Evolutionary conservation across 495 filamentous ascomycete genomes (phyloP), one percentile per base, ranked within the genome.

Genomic region (Pseudotulostoma volvatum): DNA sequence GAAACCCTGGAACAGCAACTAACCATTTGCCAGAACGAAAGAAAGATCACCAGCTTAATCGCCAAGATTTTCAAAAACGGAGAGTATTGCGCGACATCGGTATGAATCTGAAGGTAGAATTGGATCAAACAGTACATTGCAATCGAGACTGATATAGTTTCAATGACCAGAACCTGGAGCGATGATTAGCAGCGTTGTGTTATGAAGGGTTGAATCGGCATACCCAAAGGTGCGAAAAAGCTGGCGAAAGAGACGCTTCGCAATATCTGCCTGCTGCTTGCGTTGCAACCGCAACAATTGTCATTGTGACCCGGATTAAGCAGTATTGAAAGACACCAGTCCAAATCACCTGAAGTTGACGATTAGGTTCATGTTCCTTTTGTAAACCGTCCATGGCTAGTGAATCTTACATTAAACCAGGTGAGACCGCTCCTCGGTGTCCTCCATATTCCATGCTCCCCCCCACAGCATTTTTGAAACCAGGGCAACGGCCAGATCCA

Each of bases 81-180:
- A 9, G 34, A 37, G 44, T 93, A 69, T 20, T 76, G 63, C n/a
- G 67, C 67, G 16, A 94, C 66, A 38, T 81, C 71, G 7, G 62
- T 54, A 40, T 70, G 75, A 31, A 88, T 59, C 48, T 92, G 83
- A 33, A 80, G 47, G 50, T 93, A 95, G 56, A 92, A 93, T 44
- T 93, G 83, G 44, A 95, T 81, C 38, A 95, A 49, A 51, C 79
- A 85, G 63, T 83, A 93, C 84, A 95, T 93, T 34, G 87, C 87
- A 38, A 94, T 73, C 7, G 79, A 68, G 18, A 94, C 86, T 7
- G 79, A 74, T 28, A 71, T 47, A 45, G 70, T 74, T 49, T 92
- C 77, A 42, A 90, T 72, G 17, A 67, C 64, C 50, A 82, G 55
- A 7, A 77, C 68, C 77, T 83, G 46, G 32, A 35, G 8, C 4